Conservation (phyloP, 768 basidiomycete genomes). For the Leccinum longicurvipes region DNA sequence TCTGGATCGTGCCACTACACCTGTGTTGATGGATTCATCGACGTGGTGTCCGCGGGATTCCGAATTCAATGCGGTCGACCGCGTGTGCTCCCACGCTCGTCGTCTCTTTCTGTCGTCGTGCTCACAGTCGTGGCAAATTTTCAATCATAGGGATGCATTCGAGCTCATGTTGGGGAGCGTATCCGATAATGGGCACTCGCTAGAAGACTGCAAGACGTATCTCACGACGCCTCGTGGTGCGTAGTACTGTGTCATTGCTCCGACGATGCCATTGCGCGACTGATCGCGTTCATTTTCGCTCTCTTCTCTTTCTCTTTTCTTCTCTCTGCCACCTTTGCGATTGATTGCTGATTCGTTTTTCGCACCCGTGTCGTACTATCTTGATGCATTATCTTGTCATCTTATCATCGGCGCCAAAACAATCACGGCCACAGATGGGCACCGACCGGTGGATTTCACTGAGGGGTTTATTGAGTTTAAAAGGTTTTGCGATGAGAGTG, state of each 20-base stretch:
- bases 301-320: neutral
- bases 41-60: slow-evolving; percentile 8
- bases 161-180: slow-evolving; percentile 83
- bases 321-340: neutral
- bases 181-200: slow-evolving; percentile 65
- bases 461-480: slow-evolving; percentile 85
- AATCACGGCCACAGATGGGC: slow-evolving; percentile 8
- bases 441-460: slow-evolving; percentile 11
- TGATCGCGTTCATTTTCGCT: neutral
- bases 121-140: slow-evolving; percentile 19
- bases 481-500: slow-evolving; percentile 72
- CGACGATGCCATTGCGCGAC: neutral
- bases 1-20: neutral
- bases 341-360: neutral
- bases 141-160: slow-evolving; percentile 71
- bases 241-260: slow-evolving; percentile 18
- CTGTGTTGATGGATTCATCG: neutral
- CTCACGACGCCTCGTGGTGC: slow-evolving; percentile 58
- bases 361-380: neutral
- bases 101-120: neutral
- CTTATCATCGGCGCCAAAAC: neutral
- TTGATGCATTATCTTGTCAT: neutral
- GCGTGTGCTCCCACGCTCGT: slow-evolving; percentile 6
- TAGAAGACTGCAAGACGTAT: slow-evolving; percentile 81
- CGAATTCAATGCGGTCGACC: neutral